Conservation (phyloP, 2,329 filamentous ascomycete species). For the Fusarium vanettenii region DNA sequence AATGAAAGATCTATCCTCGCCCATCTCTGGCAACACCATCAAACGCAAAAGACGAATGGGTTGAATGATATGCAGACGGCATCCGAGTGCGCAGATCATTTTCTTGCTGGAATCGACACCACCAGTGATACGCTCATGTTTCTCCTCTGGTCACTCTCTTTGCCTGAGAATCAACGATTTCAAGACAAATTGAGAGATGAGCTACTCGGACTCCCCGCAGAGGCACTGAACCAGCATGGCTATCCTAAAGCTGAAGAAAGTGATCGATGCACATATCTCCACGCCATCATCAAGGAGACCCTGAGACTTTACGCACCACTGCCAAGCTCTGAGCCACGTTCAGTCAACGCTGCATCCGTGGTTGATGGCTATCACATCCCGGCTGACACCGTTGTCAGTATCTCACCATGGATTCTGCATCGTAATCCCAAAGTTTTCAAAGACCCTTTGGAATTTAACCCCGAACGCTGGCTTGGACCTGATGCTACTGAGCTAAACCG, state of each 20-base stretch:
- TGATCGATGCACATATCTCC: slow-evolving; percentile 56
- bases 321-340: slow-evolving; percentile 62
- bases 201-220: slow-evolving; percentile 35
- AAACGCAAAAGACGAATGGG: slow-evolving; percentile 35
- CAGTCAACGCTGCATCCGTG: slow-evolving; percentile 24
- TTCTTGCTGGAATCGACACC: slow-evolving; percentile 65
- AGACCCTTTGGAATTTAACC: slow-evolving; percentile 40
- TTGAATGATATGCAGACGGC: slow-evolving; percentile 60
- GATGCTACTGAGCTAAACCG: slow-evolving; percentile 31
- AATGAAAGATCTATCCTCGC: slow-evolving; percentile 48
- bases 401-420: slow-evolving; percentile 43
- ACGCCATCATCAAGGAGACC: slow-evolving; percentile 63
- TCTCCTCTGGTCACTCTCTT: slow-evolving; percentile 61
- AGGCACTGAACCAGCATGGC: slow-evolving; percentile 30
- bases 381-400: slow-evolving; percentile 39
- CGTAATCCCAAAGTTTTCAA: slow-evolving; percentile 39
- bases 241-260: slow-evolving; percentile 49
- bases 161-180: slow-evolving; percentile 52
- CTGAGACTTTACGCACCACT: slow-evolving; percentile 62
- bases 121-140: slow-evolving; percentile 65
- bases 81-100: slow-evolving; percentile 64
- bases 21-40: slow-evolving; percentile 50
- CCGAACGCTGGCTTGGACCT: slow-evolving; percentile 42
- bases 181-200: slow-evolving; percentile 60
- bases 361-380: slow-evolving; percentile 43